phyloP scores from a whole-genome alignment of 805 yeast species.

The Alloascoidea africana region DNA sequence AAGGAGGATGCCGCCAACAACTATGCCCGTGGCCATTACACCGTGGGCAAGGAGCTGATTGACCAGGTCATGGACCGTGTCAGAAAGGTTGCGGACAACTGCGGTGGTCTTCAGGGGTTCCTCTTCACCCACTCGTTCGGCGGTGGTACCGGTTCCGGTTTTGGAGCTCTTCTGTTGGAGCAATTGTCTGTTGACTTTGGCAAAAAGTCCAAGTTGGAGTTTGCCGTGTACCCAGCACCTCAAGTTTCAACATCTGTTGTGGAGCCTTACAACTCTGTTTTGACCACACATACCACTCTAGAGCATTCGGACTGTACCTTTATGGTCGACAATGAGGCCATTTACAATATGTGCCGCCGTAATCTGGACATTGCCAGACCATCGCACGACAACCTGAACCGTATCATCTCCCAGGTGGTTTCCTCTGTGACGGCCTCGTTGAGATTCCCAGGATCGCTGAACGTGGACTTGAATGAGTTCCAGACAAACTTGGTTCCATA shows the following conservation, averaged over 20 bases:
- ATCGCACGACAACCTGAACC: slow-evolving; percentile 70
- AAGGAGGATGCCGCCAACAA: slow-evolving; percentile 99
- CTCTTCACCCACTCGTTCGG: slow-evolving; percentile 94
- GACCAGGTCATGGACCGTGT: slow-evolving; percentile 93
- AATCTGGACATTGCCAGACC: slow-evolving; percentile 92
- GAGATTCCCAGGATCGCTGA: slow-evolving; percentile 94
- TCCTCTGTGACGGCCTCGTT: slow-evolving; percentile 96
- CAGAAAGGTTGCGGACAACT: slow-evolving; percentile 86
- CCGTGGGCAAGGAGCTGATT: slow-evolving; percentile 89
- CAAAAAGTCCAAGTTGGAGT: slow-evolving; percentile 92
- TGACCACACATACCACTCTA: slow-evolving; percentile 93
- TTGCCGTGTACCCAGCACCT: slow-evolving; percentile 97
- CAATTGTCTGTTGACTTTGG: slow-evolving; percentile 87
- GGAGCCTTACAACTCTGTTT: slow-evolving; percentile 95
- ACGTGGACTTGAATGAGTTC: slow-evolving; percentile 96
- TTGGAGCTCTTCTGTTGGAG: slow-evolving; percentile 87
- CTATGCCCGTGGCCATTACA: slow-evolving; percentile 98
- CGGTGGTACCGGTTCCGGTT: slow-evolving; percentile 99
- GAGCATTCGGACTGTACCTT: slow-evolving; percentile 99
- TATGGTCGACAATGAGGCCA: slow-evolving; percentile 98
- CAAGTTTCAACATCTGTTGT: slow-evolving; percentile 95
- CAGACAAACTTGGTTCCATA: slow-evolving; percentile 98
- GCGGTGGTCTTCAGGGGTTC: slow-evolving; percentile 97
- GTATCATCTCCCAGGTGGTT: slow-evolving; percentile 93
- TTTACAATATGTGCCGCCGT: slow-evolving; percentile 95